Base-by-base conservation (phyloP, 2,329 filamentous ascomycete genomes). In the Dactylellina cionopaga region DNA sequence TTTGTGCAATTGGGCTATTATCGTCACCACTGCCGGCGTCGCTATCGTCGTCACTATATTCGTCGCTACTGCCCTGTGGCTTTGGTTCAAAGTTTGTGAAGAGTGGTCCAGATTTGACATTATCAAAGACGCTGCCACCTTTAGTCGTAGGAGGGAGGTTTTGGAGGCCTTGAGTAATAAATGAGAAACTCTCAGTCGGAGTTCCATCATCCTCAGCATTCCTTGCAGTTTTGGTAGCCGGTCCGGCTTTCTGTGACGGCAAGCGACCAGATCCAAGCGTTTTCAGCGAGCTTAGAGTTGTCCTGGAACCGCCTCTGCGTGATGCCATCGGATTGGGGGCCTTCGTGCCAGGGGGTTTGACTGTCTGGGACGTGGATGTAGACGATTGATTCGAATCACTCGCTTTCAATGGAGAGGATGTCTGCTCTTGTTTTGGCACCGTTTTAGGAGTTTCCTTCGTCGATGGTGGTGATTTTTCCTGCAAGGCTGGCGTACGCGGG, bases 201-300 rank as follows among this genome's bases (percentile, higher is more conserved):
- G 47, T 10, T 5, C 27, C 24, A 22, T 19, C 41, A 33, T 9
- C 10, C 27, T 22, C 49, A 22, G 29, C 29, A 37, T 6, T 1
- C 5, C 62, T 60, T 6, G 27, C 13, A 33, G n/a, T 9, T 60
- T 58, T 60, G n/a, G 51, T 22, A 37, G 59, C 55, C 47, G 46
- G 13, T 15, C 59, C 59, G 39, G 68, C 52, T 65, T 65, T 72
- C 59, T 72, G 68, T 22, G 59, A 17, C 29, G 52, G 52, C 52
- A 46, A 19, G 35, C 68, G 68, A 19, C 59, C 52, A 22, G 68
- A 59, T 2, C 46, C 33, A 5, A 35, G n/a, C 24, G 52, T 15
- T 15, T 54, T 58, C 5, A 44, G 22, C 19, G 31, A 25, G 10
- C 6, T 15, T 24, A 31, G 17, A 5, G 22, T 9, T 17, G 46